Percentiles rank a stretch among this genome's conserved stretches.
Conservation (phyloP, 2,329 filamentous ascomycete genomes). For the Colletotrichum gigasporum region DNA sequence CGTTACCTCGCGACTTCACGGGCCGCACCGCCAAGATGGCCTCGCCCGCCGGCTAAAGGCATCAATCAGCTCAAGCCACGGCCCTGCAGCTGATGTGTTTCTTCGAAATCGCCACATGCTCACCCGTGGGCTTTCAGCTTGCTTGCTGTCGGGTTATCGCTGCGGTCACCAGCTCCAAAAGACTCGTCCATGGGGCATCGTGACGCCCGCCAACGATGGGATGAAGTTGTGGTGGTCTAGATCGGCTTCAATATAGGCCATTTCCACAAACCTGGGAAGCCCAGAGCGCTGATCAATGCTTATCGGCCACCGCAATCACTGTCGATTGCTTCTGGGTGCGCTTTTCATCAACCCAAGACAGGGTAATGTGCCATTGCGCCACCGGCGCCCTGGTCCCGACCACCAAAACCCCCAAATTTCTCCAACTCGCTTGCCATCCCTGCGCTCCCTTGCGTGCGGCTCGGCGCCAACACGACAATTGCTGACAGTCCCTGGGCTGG, state of each 20-base stretch:
- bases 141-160: too few species aligned
- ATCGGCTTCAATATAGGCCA: background rate
- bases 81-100: background rate
- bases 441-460: constrained; percentile 20
- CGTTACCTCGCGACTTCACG: too few species aligned
- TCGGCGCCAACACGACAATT: background rate
- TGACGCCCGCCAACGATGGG: background rate
- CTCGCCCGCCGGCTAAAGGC: background rate
- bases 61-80: background rate
- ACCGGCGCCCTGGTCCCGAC: background rate
- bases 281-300: constrained; percentile 5
- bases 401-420: constrained; percentile 2
- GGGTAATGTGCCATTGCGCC: constrained; percentile 2
- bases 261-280: background rate
- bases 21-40: constrained; percentile 1
- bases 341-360: constrained; percentile 10
- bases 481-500: constrained; percentile 17
- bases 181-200: too few species aligned
- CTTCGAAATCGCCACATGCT: too few species aligned
- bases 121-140: too few species aligned
- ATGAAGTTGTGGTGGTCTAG: background rate
- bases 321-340: background rate
- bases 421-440: constrained; percentile 10
- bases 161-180: too few species aligned
- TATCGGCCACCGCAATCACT: background rate